Evolutionary conservation across 495 filamentous ascomycete species (phyloP).

Genomic region (Symbiotaphrina buchneri): DNA sequence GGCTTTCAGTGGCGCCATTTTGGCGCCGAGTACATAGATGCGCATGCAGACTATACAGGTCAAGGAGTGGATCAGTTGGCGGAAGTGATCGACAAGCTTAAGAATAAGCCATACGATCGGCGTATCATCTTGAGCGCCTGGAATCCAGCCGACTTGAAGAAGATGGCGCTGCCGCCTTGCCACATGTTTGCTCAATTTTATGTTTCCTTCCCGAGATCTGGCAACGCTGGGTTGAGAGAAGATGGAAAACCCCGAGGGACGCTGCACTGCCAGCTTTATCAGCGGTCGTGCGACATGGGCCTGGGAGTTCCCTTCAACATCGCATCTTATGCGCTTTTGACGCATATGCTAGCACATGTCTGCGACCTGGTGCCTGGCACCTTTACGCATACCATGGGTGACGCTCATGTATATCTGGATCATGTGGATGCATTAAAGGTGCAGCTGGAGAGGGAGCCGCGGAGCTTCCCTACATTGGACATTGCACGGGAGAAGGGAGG

Average conservation of each 20-base stretch:
- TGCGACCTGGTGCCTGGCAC: constrained; percentile 63
- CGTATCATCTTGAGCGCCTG: constrained; percentile 78
- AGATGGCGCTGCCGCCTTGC: constrained; percentile 92
- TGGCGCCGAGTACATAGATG: constrained; percentile 67
- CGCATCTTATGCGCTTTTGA: constrained; percentile 75
- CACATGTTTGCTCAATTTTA: constrained; percentile 99
- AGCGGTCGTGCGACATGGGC: constrained; percentile 92
- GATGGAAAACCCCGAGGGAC: constrained; percentile 31
- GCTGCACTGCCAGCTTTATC: constrained; percentile 71
- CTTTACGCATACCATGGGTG: constrained; percentile 85
- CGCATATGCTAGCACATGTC: constrained; percentile 80
- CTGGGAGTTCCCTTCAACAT: constrained; percentile 97
- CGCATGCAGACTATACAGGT: constrained; percentile 60
- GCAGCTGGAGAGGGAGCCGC: constrained; percentile 61
- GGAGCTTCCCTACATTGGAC: constrained; percentile 56
- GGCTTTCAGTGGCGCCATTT: constrained; percentile 99
- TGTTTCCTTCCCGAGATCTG: constrained; percentile 45
- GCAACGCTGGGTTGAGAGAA: constrained; percentile 7
- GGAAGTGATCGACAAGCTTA: constrained; percentile 63
- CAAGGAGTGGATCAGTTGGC: constrained; percentile 84
- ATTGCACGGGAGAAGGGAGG: constrained; percentile 41
- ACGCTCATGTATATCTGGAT: constrained; percentile 86
- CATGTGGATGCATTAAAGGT: constrained; percentile 69
- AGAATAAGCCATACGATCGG: constrained; percentile 63
- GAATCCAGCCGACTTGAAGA: constrained; percentile 67